Base-by-base conservation (phyloP, 2,329 filamentous ascomycete species). In the Paraconiothyrium sp. region DNA sequence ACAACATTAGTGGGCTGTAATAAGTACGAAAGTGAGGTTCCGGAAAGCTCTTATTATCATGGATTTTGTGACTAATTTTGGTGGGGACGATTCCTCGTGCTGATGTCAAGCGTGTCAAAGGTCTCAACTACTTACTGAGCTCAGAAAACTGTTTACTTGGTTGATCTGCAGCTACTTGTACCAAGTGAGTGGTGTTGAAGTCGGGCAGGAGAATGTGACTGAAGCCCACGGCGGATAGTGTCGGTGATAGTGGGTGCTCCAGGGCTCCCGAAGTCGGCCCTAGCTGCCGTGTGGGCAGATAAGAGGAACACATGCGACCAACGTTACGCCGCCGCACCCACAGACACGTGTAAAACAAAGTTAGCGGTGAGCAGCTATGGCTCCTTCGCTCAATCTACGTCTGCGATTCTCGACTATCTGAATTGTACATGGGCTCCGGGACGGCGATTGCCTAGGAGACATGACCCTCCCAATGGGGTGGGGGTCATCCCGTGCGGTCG, bases 41-140 rank as follows among this genome's bases (percentile, higher is more conserved):
- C 59, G 54, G 58, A 59, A 68, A 66, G 64, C 54, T 71, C 61
- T 72, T 73, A 70, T 70, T 65, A 63, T 60, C 59, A 27, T 41
- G 34, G 47, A 51, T 67, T 57, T 55, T 69, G 72, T 76, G 72
- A 75, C 73, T 75, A 75, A 76, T 74, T 70, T 67, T 59, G 43
- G 71, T 67, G 59, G 51, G 59, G 46, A 51, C 46, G 47, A 54
- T 50, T 49, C 16, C 48, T 60, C n/a, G 14, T 49, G 11, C 24
- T 32, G 49, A 13, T 44, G n/a, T 37, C 56, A 56, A 39, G 54
- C 46, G 24, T 54, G 30, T 30, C 34, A 54, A 54, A 44, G 32
- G 39, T 39, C 7, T 24, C 27, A 24, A 8, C 39, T 44, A 52
- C 24, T 46, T 58, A 51, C 47, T 46, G 50, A 44, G 56, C 56